phyloP scores from a whole-genome alignment of 306 rosid genomes.

The Gastrolobium bilobum region DNA sequence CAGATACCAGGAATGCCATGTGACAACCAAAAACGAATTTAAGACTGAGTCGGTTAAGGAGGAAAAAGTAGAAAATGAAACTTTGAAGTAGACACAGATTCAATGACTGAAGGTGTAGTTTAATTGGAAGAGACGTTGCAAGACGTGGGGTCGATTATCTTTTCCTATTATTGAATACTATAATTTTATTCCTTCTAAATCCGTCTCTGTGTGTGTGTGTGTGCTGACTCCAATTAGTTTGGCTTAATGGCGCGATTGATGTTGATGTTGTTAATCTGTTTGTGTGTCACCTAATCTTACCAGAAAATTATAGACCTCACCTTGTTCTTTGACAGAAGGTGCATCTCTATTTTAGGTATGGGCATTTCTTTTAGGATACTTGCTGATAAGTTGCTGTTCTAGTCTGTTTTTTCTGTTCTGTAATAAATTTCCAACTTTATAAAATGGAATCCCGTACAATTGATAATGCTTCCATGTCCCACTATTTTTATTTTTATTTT shows the following conservation, averaged over 20 bases:
- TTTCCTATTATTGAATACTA: conserved; percentile 18
- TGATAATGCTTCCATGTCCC: conserved; percentile 38
- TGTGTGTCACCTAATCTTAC: conserved; percentile 56
- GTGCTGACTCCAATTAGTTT: no score
- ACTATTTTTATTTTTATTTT: neutral
- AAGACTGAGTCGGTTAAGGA: conserved; percentile 51
- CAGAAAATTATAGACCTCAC: conserved; percentile 43
- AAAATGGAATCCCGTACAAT: neutral
- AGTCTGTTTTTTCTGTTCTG: conserved; percentile 35
- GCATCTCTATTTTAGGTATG: conserved; percentile 46
- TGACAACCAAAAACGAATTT: conserved; percentile 43
- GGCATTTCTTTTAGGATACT: conserved; percentile 48
- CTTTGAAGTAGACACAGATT: conserved; percentile 48
- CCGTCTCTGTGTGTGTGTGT: conserved; percentile 2
- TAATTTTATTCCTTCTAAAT: conserved; percentile 39
- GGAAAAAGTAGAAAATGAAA: conserved; percentile 44
- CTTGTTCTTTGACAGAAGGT: conserved; percentile 43
- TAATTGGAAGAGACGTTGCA: neutral
- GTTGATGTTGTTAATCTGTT: neutral
- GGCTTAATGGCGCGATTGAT: no score
- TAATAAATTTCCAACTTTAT: conserved; percentile 42
- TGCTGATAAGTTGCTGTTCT: conserved; percentile 39
- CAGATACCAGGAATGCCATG: conserved; percentile 67
- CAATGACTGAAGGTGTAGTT: conserved; percentile 30
- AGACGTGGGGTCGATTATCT: conserved; percentile 6